These are phyloP conservation scores for Metschnikowia rubicola DNA, from an alignment of 805 yeast genomes.

Conservation along the genomic window DNA sequence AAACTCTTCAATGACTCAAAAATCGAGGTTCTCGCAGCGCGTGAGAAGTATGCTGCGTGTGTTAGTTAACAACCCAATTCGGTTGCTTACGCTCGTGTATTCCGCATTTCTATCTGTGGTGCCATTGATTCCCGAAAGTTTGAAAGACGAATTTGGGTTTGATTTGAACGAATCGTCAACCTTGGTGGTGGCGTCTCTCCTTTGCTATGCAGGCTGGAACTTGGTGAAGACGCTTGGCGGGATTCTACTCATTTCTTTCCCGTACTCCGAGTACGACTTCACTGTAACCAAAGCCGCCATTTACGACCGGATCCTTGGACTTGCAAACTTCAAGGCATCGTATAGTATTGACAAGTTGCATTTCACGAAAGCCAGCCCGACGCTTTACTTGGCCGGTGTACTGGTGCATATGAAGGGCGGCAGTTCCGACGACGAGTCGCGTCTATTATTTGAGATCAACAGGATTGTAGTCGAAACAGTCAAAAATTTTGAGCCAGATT, in stretches of 20 bases:
- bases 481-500: slow-evolving; percentile 21
- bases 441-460: slow-evolving; percentile 48
- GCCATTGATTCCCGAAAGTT: slow-evolving; percentile 36
- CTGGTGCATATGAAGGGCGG: slow-evolving; percentile 63
- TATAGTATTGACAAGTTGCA: slow-evolving; percentile 49
- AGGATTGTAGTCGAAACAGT: slow-evolving; percentile 39
- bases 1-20: neutral
- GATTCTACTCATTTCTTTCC: slow-evolving; percentile 51
- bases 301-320: slow-evolving; percentile 39
- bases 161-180: slow-evolving; percentile 47
- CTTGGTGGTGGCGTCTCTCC: slow-evolving; percentile 40
- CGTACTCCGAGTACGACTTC: slow-evolving; percentile 41
- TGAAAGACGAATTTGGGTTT: slow-evolving; percentile 26
- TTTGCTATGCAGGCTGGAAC: slow-evolving; percentile 50
- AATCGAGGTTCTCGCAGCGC: neutral
- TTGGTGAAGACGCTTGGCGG: slow-evolving; percentile 51
- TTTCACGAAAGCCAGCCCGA: slow-evolving; percentile 61
- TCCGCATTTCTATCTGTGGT: slow-evolving; percentile 37
- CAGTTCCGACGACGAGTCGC: slow-evolving; percentile 64
- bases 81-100: slow-evolving; percentile 44
- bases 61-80: slow-evolving; percentile 38
- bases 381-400: slow-evolving; percentile 54
- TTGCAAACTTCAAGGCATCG: slow-evolving; percentile 51
- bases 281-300: slow-evolving; percentile 37
- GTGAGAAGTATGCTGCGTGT: slow-evolving; percentile 3